Evolutionary conservation across 2,329 filamentous ascomycete genomes (phyloP).

Genomic region (Xylariales sp.): DNA sequence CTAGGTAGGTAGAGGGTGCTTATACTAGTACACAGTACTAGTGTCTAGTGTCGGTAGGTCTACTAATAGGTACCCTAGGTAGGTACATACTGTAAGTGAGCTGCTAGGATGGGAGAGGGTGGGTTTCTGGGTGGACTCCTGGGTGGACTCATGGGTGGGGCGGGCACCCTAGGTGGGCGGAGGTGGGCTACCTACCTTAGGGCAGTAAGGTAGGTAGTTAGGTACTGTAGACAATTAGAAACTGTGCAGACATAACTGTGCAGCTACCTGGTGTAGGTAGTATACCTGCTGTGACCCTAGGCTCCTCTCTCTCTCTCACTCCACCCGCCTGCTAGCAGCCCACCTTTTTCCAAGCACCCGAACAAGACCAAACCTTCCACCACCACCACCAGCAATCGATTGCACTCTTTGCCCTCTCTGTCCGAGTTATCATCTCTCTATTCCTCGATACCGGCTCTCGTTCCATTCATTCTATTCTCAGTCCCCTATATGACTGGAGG

Average conservation of each 20-base stretch:
- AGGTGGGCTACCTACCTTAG: too few species aligned
- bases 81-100: too few species aligned
- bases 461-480: slow-evolving; percentile 20
- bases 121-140: too few species aligned
- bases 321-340: slow-evolving; percentile 21
- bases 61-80: too few species aligned
- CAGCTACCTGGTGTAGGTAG: slow-evolving; percentile 8
- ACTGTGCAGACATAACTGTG: slow-evolving; percentile 10
- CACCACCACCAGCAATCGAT: slow-evolving; percentile 29
- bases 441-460: slow-evolving; percentile 18
- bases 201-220: too few species aligned
- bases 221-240: background rate
- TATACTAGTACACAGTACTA: too few species aligned
- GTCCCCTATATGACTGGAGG: background rate
- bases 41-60: too few species aligned
- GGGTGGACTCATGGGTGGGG: too few species aligned
- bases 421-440: slow-evolving; percentile 33
- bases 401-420: slow-evolving; percentile 30
- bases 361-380: slow-evolving; percentile 34
- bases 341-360: slow-evolving; percentile 30
- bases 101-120: too few species aligned
- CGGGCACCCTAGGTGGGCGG: too few species aligned
- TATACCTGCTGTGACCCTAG: slow-evolving; percentile 15
- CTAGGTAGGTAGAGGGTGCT: too few species aligned
- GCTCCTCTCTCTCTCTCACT: background rate